A percentile compares a stretch with the other conserved stretches of the same genome.
These are phyloP conservation scores for Blastobotrys muscicola DNA, from an alignment of 805 yeast species.

Conservation along the genomic window DNA sequence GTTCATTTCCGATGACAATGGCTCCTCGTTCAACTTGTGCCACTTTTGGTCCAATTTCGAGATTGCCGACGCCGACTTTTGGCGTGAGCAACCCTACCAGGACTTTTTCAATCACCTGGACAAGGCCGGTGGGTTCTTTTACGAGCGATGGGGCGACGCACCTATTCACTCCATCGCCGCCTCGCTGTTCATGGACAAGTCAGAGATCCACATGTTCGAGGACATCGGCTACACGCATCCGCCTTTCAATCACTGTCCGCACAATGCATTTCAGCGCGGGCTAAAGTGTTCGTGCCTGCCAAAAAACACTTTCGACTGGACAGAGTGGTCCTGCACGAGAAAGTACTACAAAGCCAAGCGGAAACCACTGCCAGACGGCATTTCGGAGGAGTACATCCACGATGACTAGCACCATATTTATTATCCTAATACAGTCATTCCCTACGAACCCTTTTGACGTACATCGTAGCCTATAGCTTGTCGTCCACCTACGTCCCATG, in stretches of 20 bases:
- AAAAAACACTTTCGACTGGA: slow-evolving; percentile 27
- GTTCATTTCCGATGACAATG: slow-evolving; percentile 56
- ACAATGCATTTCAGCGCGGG: slow-evolving; percentile 27
- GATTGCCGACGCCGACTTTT: slow-evolving; percentile 62
- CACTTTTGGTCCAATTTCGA: slow-evolving; percentile 92
- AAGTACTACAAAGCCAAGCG: slow-evolving; percentile 25
- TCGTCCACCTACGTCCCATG: not conserved
- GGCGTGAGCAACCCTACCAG: slow-evolving; percentile 63
- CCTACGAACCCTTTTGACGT: not conserved
- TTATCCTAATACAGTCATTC: not conserved
- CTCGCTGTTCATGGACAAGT: slow-evolving; percentile 60
- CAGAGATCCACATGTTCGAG: slow-evolving; percentile 67
- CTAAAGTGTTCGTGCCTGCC: slow-evolving; percentile 53
- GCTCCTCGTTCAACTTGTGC: slow-evolving; percentile 65
- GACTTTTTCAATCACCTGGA: slow-evolving; percentile 69
- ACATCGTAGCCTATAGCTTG: not conserved
- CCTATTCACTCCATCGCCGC: slow-evolving; percentile 89
- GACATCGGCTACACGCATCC: slow-evolving; percentile 80
- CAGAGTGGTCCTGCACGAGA: slow-evolving; percentile 28
- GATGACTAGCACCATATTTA: not conserved
- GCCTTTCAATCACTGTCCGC: slow-evolving; percentile 74
- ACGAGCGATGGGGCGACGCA: slow-evolving; percentile 94
- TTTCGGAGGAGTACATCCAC: not conserved
- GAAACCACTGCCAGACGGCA: slow-evolving; percentile 10
- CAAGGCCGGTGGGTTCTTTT: slow-evolving; percentile 81